phyloP scores from a whole-genome alignment of 2,329 filamentous ascomycete species.

The Fusarium sp. region DNA sequence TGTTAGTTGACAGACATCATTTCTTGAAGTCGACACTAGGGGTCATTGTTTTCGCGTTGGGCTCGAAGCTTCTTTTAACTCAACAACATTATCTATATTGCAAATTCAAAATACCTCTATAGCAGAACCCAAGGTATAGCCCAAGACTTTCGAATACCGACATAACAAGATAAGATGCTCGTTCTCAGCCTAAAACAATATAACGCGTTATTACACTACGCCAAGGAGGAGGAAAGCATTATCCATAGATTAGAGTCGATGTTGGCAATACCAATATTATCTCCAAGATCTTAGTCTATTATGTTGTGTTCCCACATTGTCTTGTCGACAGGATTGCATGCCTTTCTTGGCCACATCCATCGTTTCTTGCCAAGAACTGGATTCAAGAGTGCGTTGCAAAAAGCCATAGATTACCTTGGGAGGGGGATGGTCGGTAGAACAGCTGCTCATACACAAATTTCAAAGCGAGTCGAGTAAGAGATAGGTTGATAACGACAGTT shows the following conservation, averaged over 20 bases:
- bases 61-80: neutral
- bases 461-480: neutral
- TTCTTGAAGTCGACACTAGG: neutral
- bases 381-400: neutral
- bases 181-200: neutral
- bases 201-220: neutral
- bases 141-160: neutral
- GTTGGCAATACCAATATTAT: neutral
- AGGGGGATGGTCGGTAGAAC: neutral
- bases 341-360: neutral
- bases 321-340: neutral
- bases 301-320: neutral
- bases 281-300: neutral
- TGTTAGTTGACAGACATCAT: neutral
- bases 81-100: neutral
- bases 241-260: neutral
- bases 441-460: neutral
- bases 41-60: neutral
- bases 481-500: conserved; percentile 28
- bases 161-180: neutral
- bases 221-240: neutral
- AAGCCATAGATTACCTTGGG: neutral
- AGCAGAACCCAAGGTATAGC: neutral
- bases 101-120: neutral
- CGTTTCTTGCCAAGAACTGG: neutral